phyloP scores from a whole-genome alignment of 441 rosid genomes.

The Corymbia citriodora region DNA sequence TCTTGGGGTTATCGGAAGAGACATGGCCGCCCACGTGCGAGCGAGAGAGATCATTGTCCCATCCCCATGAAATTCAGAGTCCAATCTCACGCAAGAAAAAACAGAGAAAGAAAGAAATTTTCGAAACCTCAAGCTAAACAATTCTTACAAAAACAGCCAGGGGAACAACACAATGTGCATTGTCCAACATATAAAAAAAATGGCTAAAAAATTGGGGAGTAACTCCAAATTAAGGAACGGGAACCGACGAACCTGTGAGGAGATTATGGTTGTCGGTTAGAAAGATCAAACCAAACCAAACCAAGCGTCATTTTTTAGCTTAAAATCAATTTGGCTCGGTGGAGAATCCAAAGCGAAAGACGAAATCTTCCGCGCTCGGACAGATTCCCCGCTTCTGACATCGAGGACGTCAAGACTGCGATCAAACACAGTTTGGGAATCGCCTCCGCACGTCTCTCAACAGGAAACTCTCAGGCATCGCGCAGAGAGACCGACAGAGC shows the following conservation, averaged over 20 bases:
- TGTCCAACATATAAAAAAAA: background rate
- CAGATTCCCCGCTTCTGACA: constrained; percentile 39
- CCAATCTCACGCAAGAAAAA: background rate
- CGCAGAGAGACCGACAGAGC: background rate
- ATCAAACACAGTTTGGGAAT: constrained; percentile 12
- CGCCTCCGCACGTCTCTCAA: background rate
- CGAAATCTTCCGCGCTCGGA: constrained; percentile 13
- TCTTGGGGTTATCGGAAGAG: constrained; percentile 10
- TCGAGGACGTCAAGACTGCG: constrained; percentile 16
- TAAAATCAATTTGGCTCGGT: constrained; percentile 1
- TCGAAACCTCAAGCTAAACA: background rate
- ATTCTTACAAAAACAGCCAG: background rate
- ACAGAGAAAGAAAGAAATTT: background rate
- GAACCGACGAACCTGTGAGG: constrained; percentile 9
- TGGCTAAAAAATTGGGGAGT: background rate
- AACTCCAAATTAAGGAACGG: constrained; percentile 16
- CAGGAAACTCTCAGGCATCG: background rate
- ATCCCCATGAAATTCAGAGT: constrained; percentile 29
- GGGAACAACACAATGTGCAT: background rate
- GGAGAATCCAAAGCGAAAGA: constrained; percentile 9
- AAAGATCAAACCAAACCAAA: background rate
- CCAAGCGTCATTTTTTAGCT: background rate
- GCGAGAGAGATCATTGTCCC: constrained; percentile 39
- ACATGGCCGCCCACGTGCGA: constrained; percentile 52
- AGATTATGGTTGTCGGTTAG: background rate